Evolutionary conservation across 495 filamentous ascomycete species (phyloP).

Genomic region (Lindgomyces ingoldianus): DNA sequence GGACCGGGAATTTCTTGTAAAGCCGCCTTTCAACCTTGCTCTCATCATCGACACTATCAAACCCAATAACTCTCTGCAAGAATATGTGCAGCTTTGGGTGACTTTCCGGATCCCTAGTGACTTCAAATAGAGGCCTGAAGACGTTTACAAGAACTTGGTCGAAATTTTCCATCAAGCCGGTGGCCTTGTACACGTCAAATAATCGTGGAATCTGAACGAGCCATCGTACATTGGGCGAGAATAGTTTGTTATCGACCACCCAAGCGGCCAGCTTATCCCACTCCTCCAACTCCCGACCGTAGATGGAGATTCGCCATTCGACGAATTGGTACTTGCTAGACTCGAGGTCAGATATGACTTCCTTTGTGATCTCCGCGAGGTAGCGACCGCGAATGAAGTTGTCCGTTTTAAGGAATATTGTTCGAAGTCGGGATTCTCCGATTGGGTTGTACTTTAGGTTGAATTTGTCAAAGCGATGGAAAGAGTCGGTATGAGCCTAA

Average conservation of each 20-base stretch:
- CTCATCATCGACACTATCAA: slow-evolving; percentile 97
- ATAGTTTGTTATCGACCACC: slow-evolving; percentile 98
- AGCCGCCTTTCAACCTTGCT: slow-evolving; percentile 91
- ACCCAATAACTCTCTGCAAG: slow-evolving; percentile 89
- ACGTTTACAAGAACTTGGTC: slow-evolving; percentile 90
- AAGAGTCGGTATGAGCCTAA: slow-evolving; percentile 93
- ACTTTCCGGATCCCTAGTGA: slow-evolving; percentile 79
- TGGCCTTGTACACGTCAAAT: slow-evolving; percentile 93
- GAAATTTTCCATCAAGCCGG: slow-evolving; percentile 79
- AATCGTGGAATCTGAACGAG: slow-evolving; percentile 92
- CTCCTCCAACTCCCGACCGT: slow-evolving; percentile 86
- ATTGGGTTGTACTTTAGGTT: slow-evolving; percentile 99
- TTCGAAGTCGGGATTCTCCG: slow-evolving; percentile 89
- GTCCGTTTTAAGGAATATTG: slow-evolving; percentile 97
- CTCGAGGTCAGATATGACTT: slow-evolving; percentile 96
- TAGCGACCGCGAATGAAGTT: slow-evolving; percentile 96
- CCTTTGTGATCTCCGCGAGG: slow-evolving; percentile 94
- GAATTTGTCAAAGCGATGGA: slow-evolving; percentile 99
- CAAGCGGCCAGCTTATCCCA: slow-evolving; percentile 98
- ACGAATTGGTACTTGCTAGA: slow-evolving; percentile 99
- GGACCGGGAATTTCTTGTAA: slow-evolving; percentile 90
- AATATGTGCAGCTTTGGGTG: slow-evolving; percentile 95
- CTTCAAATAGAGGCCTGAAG: slow-evolving; percentile 93
- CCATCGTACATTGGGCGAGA: slow-evolving; percentile 97
- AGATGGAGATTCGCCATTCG: slow-evolving; percentile 97